Evolutionary conservation across 1,284 basidiomycete species (phyloP), one percentile per base, ranked within the genome.

Genomic region (Malassezia sp.): DNA sequence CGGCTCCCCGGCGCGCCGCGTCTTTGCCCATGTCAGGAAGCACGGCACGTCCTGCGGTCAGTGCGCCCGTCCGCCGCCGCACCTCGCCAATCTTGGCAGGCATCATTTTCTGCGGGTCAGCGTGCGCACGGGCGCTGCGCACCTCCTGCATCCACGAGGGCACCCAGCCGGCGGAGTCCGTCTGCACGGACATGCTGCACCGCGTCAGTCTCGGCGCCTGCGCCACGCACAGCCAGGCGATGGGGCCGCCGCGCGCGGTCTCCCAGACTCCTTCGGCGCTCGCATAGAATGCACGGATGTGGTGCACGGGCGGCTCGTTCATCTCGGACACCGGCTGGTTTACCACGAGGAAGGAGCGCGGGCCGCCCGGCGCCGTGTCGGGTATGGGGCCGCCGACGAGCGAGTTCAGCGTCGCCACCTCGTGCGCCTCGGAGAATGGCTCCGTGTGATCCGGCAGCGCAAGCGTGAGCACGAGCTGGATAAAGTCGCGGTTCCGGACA

Each of bases 401-500:
- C 42, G 33, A 17, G 54, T 42, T 26, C 18, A 61, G 37, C 3
- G 55, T 45, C 0, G 30, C 45, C 4, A 29, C 21, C 32, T 60
- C 54, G 46, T 67, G 64, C n/a, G 46, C 55, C 15, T 47, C 37
- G 1, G 54, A 59, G 40, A 57, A 67, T 2, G 64, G 62, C 18
- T 45, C 31, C 2, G 51, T 30, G 24, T 58, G 54, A 0, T 56
- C 49, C 21, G 61, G 62, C 12, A 67, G 49, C 23, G 62, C 57
- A 43, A 67, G 28, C 6, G 59, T 59, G 12, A 67, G 22, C 1
- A 67, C 49, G 38, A 64, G 56, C 54, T 64, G 53, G 7, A 63
- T 49, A 51, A 67, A 67, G 51, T 67, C 64, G 20, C 64, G 47
- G 41, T 65, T 54, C 24, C 58, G 38, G 5, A 56, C 61, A 14